Percentiles rank a stretch among this genome's conserved stretches.
These are phyloP conservation scores for Chaetomium fimeti DNA, from an alignment of 495 filamentous ascomycete species.

Conservation along the genomic window DNA sequence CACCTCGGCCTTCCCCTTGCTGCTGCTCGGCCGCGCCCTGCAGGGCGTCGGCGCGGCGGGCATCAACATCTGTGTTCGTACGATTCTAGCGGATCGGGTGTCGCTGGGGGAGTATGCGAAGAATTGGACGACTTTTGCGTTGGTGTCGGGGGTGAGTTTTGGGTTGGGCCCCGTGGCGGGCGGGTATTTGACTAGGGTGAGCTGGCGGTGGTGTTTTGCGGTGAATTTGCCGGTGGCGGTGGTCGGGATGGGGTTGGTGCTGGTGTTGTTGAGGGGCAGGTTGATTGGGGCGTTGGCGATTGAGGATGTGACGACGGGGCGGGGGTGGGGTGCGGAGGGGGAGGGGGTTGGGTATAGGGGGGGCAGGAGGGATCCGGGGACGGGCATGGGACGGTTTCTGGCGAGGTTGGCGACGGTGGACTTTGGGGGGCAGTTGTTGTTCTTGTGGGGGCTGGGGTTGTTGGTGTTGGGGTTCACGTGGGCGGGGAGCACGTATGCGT, in stretches of 20 bases:
- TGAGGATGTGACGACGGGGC: neutral
- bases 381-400: slow-evolving; percentile 28
- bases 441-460: slow-evolving; percentile 59
- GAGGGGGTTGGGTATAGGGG: neutral
- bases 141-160: slow-evolving; percentile 52
- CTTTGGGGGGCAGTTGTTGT: slow-evolving; percentile 54
- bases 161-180: slow-evolving; percentile 57
- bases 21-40: slow-evolving; percentile 57
- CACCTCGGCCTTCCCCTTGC: slow-evolving; percentile 49
- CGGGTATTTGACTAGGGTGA: slow-evolving; percentile 40
- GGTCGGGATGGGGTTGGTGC: slow-evolving; percentile 40
- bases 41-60: slow-evolving; percentile 58
- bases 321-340: slow-evolving; percentile 9
- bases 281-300: slow-evolving; percentile 38
- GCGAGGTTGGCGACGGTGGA: slow-evolving; percentile 54
- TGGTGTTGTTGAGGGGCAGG: slow-evolving; percentile 43
- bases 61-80: slow-evolving; percentile 52
- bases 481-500: slow-evolving; percentile 57
- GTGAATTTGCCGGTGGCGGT: slow-evolving; percentile 53
- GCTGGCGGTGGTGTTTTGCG: slow-evolving; percentile 61
- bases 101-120: slow-evolving; percentile 55
- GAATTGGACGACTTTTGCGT: slow-evolving; percentile 57
- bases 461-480: slow-evolving; percentile 59
- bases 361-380: neutral
- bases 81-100: slow-evolving; percentile 58